These are phyloP conservation scores for Plasmopara halstedii DNA, from an alignment of 352 stramenopile species.

Conservation along the genomic window DNA sequence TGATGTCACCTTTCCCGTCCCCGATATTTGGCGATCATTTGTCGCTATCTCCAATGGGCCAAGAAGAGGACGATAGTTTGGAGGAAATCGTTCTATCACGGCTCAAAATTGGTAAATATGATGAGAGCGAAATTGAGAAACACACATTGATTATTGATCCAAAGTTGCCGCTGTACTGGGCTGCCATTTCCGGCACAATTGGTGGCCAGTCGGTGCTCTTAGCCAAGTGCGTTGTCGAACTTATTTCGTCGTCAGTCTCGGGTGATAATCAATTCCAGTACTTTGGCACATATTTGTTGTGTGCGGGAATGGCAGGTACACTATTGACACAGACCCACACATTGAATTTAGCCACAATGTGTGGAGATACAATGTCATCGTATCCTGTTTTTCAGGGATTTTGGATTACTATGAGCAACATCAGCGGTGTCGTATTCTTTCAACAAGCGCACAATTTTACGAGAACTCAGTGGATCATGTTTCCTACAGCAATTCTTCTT, in stretches of 20 bases:
- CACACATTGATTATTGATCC: slow-evolving; percentile 81
- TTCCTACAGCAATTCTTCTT: slow-evolving; percentile 60
- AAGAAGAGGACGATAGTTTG: slow-evolving; percentile 46
- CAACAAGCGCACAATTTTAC: slow-evolving; percentile 81
- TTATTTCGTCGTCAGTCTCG: slow-evolving; percentile 73
- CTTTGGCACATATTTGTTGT: slow-evolving; percentile 77
- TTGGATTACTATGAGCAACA: slow-evolving; percentile 86
- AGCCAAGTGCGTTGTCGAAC: slow-evolving; percentile 79
- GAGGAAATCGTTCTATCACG: slow-evolving; percentile 50
- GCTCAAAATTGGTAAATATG: slow-evolving; percentile 49
- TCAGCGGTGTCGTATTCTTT: slow-evolving; percentile 83
- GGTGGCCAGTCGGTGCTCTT: slow-evolving; percentile 78
- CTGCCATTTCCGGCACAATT: slow-evolving; percentile 76
- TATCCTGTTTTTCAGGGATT: slow-evolving; percentile 85
- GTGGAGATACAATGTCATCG: slow-evolving; percentile 76
- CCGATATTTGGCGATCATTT: slow-evolving; percentile 53
- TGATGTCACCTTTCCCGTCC: slow-evolving; percentile 80
- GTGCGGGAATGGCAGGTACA: slow-evolving; percentile 62
- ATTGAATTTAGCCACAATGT: slow-evolving; percentile 81
- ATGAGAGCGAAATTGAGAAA: slow-evolving; percentile 71
- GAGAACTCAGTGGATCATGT: slow-evolving; percentile 76
- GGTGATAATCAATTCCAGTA: slow-evolving; percentile 84
- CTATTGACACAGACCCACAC: slow-evolving; percentile 82
- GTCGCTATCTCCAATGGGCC: slow-evolving; percentile 29
- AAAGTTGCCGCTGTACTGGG: slow-evolving; percentile 83